Conservation (phyloP, 1,284 basidiomycete genomes). For the Rhodotorula sp. region DNA sequence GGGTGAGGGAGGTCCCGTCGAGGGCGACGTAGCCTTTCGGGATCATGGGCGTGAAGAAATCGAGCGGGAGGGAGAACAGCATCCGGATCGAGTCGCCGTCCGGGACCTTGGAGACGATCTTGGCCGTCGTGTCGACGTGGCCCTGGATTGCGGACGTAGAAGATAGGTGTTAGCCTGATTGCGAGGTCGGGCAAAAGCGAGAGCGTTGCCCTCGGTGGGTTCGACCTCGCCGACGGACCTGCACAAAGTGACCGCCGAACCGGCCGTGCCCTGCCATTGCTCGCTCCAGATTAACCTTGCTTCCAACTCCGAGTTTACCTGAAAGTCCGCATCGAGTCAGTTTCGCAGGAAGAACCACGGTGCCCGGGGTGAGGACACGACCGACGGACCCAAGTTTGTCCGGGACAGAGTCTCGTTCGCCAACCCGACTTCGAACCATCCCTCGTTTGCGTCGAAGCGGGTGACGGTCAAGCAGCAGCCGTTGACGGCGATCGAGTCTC, state of each 20-base stretch:
- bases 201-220: not conserved
- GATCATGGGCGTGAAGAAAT: slow-evolving; percentile 71
- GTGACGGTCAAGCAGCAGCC: slow-evolving; percentile 87
- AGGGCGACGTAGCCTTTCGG: slow-evolving; percentile 96
- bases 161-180: no score
- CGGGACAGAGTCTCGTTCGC: slow-evolving; percentile 75
- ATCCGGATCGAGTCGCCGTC: slow-evolving; percentile 88
- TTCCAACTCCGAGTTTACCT: slow-evolving; percentile 77
- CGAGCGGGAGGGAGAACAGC: slow-evolving; percentile 69
- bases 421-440: slow-evolving; percentile 89
- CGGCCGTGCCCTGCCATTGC: slow-evolving; percentile 89
- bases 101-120: slow-evolving; percentile 61
- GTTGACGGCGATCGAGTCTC: slow-evolving; percentile 91
- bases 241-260: slow-evolving; percentile 97
- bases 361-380: no score
- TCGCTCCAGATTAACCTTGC: slow-evolving; percentile 87
- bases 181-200: not conserved
- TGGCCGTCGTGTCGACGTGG: slow-evolving; percentile 88
- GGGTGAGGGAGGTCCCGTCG: slow-evolving; percentile 89
- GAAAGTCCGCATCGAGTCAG: not conserved
- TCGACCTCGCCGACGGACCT: slow-evolving; percentile 59
- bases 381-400: slow-evolving; percentile 77
- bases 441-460: slow-evolving; percentile 66
- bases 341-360: not conserved
- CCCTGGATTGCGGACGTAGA: slow-evolving; percentile 58